A percentile compares a stretch with the other conserved stretches of the same genome.
Conservation (phyloP, 768 basidiomycete genomes). For the Xanthoconium purpureum region DNA sequence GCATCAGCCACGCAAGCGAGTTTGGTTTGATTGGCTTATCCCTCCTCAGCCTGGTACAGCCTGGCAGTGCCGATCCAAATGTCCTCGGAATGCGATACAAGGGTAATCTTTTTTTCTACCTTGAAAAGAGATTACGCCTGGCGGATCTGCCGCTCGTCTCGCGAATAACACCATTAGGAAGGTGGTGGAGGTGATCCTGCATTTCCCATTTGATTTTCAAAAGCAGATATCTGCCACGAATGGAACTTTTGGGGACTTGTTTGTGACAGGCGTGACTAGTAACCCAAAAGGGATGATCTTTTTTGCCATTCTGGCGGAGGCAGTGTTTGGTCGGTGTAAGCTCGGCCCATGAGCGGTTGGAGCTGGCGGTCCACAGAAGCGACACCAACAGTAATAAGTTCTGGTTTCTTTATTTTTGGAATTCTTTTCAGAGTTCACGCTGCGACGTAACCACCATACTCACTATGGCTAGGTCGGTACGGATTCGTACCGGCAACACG, state of each 20-base stretch:
- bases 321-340: conserved; percentile 12
- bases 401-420: not conserved
- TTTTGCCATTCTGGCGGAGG: conserved; percentile 18
- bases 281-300: conserved; percentile 12
- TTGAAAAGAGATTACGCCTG: not conserved
- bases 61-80: not conserved
- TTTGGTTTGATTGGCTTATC: conserved; percentile 1
- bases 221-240: conserved; percentile 15
- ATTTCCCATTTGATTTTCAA: conserved; percentile 17
- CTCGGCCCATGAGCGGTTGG: not conserved
- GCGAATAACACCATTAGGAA: conserved; percentile 23
- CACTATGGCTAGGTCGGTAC: conserved; percentile 2
- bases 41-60: not conserved
- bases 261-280: conserved; percentile 16
- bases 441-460: conserved; percentile 6
- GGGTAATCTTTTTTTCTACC: not conserved
- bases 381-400: not conserved
- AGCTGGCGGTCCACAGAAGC: not conserved
- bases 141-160: conserved; percentile 12
- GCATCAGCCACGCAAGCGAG: not conserved
- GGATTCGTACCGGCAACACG: conserved; percentile 6
- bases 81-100: conserved; percentile 19
- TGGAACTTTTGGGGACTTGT: conserved; percentile 3
- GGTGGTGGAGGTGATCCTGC: conserved; percentile 6
- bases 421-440: conserved; percentile 3